Base-by-base conservation (phyloP, 2,329 filamentous ascomycete genomes). In the Harringtonia aguacate region DNA sequence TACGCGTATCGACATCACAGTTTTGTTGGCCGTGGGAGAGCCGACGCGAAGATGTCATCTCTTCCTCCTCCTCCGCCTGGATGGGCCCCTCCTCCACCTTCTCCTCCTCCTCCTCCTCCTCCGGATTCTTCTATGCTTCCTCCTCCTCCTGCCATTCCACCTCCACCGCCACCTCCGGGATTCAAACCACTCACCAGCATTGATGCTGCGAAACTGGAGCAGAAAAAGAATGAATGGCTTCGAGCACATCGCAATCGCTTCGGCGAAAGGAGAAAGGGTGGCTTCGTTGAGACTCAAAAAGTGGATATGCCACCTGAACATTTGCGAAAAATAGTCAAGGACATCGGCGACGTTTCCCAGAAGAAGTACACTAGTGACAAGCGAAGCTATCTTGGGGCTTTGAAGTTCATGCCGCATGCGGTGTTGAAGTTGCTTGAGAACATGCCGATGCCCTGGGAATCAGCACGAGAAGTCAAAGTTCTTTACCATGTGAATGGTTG, bases 361-460 rank as follows among this genome's bases (percentile, higher is more conserved):
- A 97, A 95, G 71, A 97, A 95, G 64, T 98, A 95, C 70, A 95
- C 87, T 53, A 95, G 84, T 59, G 92, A 98, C 69, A 98, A 98
- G 74, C 79, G 92, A 54, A 95, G 89, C 65, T 98, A 98, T 63
- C 75, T 98, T 39, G 94, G 94, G 50, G 92, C 94, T 29, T 68
- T 98, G 50, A 98, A 98, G 67, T 98, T 95, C 68, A 98, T 98
- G 92, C 92, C 92, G 1, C 92, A 98, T 61, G 92, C 92, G 7
- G 92, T 98, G 12, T 68, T 98, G 67, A 98, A 98, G 70, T 74
- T 98, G 21, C 65, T 98, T 45, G 92, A 98, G 69, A 98, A 98
- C 57, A 98, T 98, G 92, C 92, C 92, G 4, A 98, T 98, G 92
- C 92, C 92, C 0, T 98, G 92, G 92, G 92, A 98, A 67, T 92